A percentile compares a stretch with the other conserved stretches of the same genome.
Evolutionary conservation across 1,139 yeast genomes (phyloP).

Genomic region (Pichia cactophila): DNA sequence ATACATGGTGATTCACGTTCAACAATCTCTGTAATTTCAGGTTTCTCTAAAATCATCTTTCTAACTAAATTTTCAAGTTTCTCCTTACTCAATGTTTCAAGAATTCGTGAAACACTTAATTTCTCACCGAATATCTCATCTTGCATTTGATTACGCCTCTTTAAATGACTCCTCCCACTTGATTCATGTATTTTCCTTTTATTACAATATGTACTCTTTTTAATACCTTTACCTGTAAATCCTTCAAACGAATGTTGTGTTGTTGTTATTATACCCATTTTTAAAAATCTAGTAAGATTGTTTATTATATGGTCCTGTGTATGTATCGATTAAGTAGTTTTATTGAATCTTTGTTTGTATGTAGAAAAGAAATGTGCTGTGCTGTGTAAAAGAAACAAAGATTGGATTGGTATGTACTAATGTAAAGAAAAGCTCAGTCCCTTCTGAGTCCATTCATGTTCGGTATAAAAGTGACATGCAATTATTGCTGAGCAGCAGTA

Average conservation of each 20-base stretch:
- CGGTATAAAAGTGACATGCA: background rate
- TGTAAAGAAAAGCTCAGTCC: too few relatives aligned
- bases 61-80: slow-evolving; percentile 47
- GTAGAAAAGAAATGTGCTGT: too few relatives aligned
- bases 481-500: too few relatives aligned
- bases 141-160: background rate
- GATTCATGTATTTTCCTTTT: background rate
- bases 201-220: background rate
- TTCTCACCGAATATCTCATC: slow-evolving; percentile 39
- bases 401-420: too few relatives aligned
- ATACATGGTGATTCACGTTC: slow-evolving; percentile 52
- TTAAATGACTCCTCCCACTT: background rate
- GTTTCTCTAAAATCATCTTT: slow-evolving; percentile 49
- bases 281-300: background rate
- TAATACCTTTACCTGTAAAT: background rate
- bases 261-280: background rate
- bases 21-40: slow-evolving; percentile 52
- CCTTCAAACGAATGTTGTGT: background rate
- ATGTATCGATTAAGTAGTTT: too few relatives aligned
- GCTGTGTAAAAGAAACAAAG: too few relatives aligned
- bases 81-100: slow-evolving; percentile 58
- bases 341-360: too few relatives aligned
- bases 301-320: background rate
- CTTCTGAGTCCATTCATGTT: too few relatives aligned
- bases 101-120: slow-evolving; percentile 52